Evolutionary conservation across 2,329 filamentous ascomycete genomes (phyloP), one percentile per base, ranked within the genome.

Genomic region (Fusarium sp.): DNA sequence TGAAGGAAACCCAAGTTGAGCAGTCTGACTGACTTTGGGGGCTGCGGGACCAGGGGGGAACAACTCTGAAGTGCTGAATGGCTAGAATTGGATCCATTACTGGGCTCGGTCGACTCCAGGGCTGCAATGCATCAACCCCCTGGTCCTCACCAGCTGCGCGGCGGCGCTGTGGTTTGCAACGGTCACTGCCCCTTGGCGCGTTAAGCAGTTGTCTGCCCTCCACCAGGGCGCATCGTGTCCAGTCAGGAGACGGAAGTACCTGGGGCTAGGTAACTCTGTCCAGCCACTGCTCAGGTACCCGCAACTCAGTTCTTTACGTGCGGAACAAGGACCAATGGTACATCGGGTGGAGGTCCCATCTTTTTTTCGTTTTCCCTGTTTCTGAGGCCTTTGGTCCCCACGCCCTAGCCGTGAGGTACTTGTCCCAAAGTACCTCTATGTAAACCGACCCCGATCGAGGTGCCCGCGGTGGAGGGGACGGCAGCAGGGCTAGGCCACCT

Each of bases 91-190:
- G 65, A 46, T 52, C 64, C 60, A 58, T 64, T 24, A 40, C 56
- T 66, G 49, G 66, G 55, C 43, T 54, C 48, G 60, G 66, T 66
- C 61, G 51, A 62, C 66, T 53, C 63, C 66, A 70, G 56, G 66
- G 66, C 66, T 69, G 62, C 58, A 58, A 67, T 69, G 67, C 66
- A 69, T 66, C 44, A 43, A 62, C 61, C 57, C 54, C 66, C 66
- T 70, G 46, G 61, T 56, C 46, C 43, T 53, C 51, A 50, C 49
- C 48, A 48, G 36, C 48, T 63, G n/a, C 53, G 46, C 51, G 44
- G 44, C 65, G 65, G 57, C 60, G 66, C 39, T 63, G 52, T 69
- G 53, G 66, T 69, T 70, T 70, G 53, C 51, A 69, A 69, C 67
- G 62, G 67, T 58, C 52, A 55, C 56, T 68, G 42, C 58, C 67